phyloP scores from a whole-genome alignment of 1,139 yeast species.

The Geotrichum australiense region DNA sequence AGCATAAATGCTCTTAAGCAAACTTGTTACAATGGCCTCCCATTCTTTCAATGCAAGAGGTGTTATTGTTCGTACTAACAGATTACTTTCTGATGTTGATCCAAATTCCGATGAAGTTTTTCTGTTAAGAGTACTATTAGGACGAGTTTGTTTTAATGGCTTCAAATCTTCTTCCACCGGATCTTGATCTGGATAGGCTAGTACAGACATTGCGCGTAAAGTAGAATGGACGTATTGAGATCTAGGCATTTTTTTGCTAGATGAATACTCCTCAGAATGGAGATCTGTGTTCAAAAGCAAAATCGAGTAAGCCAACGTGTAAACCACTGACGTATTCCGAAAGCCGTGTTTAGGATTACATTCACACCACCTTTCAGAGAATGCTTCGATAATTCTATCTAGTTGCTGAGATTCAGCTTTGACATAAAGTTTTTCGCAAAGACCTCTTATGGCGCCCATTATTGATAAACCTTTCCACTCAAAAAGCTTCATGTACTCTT shows the following conservation, averaged over 20 bases:
- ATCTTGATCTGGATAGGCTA: conserved; percentile 2
- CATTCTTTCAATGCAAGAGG: conserved; percentile 25
- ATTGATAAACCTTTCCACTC: conserved; percentile 30
- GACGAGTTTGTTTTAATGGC: neutral
- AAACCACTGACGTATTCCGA: conserved; percentile 55
- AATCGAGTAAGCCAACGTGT: conserved; percentile 66
- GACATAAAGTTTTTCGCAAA: conserved; percentile 61
- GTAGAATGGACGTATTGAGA: conserved; percentile 30
- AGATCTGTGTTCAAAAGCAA: conserved; percentile 53
- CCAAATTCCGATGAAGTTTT: conserved; percentile 16
- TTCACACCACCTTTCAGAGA: conserved; percentile 61
- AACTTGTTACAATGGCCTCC: conserved; percentile 23
- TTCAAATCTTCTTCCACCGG: neutral
- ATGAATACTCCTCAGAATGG: conserved; percentile 30
- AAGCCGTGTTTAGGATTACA: conserved; percentile 44
- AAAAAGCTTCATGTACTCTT: conserved; percentile 29
- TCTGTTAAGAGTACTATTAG: neutral
- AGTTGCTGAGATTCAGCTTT: conserved; percentile 82
- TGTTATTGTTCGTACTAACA: conserved; percentile 19
- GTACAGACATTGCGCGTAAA: conserved; percentile 19
- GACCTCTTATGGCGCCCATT: conserved; percentile 47
- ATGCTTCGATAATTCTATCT: conserved; percentile 64
- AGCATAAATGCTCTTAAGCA: conserved; percentile 27
- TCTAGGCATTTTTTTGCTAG: conserved; percentile 34
- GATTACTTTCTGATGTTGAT: conserved; percentile 5